Base-by-base conservation (phyloP, 2,329 filamentous ascomycete genomes). In the Exophiala aquamarina region DNA sequence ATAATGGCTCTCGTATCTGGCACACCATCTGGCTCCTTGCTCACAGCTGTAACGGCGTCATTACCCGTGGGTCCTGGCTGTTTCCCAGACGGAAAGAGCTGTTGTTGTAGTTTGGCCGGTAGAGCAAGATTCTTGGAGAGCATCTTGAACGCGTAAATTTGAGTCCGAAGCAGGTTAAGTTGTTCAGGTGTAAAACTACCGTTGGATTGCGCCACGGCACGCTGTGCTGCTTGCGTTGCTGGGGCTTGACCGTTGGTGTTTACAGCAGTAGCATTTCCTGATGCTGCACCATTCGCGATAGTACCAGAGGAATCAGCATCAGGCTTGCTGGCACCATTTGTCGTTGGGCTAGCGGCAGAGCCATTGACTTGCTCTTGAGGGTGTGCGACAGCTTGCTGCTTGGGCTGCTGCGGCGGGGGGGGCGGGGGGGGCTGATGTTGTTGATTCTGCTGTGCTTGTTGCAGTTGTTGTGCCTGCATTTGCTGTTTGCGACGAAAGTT, bases 101-200 rank as follows among this genome's bases (percentile, higher is more conserved):
- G 82, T 62, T 92, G 87, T 64, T 95, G 89, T 55, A 95, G 79
- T 53, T 82, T 78, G 21, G 80, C 69, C 1, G 92, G 89, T 3
- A 97, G 82, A 1, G 90, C 86, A 11, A 86, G 77, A 58, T 95
- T 95, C 68, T 93, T 94, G 4, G 88, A 86, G 3, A 98, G 76
- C 57, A 90, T 78, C 69, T 94, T 94, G 70, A 96, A 97, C 0
- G 92, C 91, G 59, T 86, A 78, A 41, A 97, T 95, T 66, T 98
- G 93, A 56, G 87, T 84, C 50, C 89, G 79, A 8, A 98, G 73
- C 34, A 88, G 81, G 18, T 79, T 76, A 36, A 95, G 73, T 65
- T 98, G 93, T 47, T 93, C 87, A 18, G 80, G 78, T 10, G 83
- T 84, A 64, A 95, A 91, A 52, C 83, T 83, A 41, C 77, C 77